Base-by-base conservation (phyloP, 2,329 filamentous ascomycete genomes). In the Aspergillus sp. region DNA sequence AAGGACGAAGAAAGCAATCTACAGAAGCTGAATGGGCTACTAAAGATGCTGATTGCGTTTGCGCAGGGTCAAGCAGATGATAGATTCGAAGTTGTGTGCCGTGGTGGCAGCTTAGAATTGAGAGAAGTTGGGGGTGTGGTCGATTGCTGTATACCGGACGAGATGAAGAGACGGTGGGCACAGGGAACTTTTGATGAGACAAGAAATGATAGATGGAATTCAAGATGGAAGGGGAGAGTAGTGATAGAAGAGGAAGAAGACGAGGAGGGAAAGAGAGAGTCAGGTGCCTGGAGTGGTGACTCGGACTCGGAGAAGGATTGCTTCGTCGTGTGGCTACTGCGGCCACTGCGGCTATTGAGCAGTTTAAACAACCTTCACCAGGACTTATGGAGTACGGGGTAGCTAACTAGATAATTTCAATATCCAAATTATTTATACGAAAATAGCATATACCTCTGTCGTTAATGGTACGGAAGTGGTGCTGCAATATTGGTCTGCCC, bases 1-100 rank as follows among this genome's bases (percentile, higher is more conserved):
- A 54, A 56, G 6, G 64, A 73, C 2, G 75, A 82, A 13, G 49
- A 70, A 20, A 13, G 44, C 4, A 45, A 11, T 12, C 54, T 73
- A 56, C 20, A 46, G 39, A 48, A 52, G 45, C 63, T 68, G 57
- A 56, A 56, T 40, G 48, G 30, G 50, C 57, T 70, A 46, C 49
- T 71, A 34, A 54, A 52, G 12, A 60, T 62, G 34, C 61, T 69
- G 33, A 53, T 70, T 7, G 56, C 59, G 11, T 63, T 71, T 40
- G 67, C 61, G 12, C 59, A 65, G 1, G 40, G 30, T 19, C 54
- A 53, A 30, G 4, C 15, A 7, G 33, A 41, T 9, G 22, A 45
- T 13, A 27, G 46, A 33, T 54, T 52, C 19, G 49, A 50, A 20
- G 30, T 49, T 2, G 45, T 58, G 9, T 49, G 39, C 41, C 12